Evolutionary conservation across 257 asterid genomes (phyloP).

Genomic region (Petrea volubilis): DNA sequence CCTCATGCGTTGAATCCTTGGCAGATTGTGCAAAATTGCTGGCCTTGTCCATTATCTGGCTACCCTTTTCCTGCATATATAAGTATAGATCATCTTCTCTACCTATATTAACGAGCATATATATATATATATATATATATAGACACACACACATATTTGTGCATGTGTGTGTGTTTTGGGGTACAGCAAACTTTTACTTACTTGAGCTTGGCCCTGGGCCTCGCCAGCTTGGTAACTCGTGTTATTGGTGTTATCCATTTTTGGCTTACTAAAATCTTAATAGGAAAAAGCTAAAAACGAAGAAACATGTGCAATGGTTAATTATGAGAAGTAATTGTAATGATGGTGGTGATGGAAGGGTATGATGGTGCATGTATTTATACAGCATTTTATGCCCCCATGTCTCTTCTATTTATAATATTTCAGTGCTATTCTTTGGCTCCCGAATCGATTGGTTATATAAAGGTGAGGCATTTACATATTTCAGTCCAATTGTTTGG

Average conservation of each 20-base stretch:
- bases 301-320: not conserved
- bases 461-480: not conserved
- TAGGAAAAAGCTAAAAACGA: not conserved
- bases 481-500: too few relatives aligned
- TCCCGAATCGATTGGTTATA: slow-evolving; percentile 8
- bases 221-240: slow-evolving; percentile 65
- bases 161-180: too few relatives aligned
- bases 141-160: too few relatives aligned
- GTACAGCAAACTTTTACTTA: too few relatives aligned
- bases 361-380: slow-evolving; percentile 7
- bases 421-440: not conserved
- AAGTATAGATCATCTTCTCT: too few relatives aligned
- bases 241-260: slow-evolving; percentile 48
- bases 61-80: slow-evolving; percentile 64
- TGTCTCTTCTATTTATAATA: not conserved
- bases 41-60: too few relatives aligned
- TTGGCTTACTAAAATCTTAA: slow-evolving; percentile 1
- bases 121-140: too few relatives aligned
- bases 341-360: not conserved
- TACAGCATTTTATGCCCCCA: not conserved
- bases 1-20: slow-evolving; percentile 52
- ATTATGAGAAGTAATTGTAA: not conserved
- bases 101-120: too few relatives aligned
- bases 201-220: slow-evolving; percentile 62
- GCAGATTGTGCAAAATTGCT: too few relatives aligned